Evolutionary conservation across 345 rosid species (phyloP), one percentile per base, ranked within the genome.

Genomic region (Clausena lansium): DNA sequence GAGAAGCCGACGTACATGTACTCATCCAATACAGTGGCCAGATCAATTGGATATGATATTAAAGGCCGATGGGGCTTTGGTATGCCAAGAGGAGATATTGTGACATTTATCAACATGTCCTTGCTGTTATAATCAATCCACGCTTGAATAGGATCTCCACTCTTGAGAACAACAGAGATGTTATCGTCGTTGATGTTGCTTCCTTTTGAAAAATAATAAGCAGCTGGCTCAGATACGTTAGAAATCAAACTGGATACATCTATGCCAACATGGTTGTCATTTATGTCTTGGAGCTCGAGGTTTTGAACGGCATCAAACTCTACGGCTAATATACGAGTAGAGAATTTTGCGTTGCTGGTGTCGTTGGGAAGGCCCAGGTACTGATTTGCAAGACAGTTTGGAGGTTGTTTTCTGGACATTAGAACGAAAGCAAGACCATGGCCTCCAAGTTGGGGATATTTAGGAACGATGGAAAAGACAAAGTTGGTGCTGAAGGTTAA

Each of bases 241-340:
- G 91, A 88, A 9, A 10, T 20, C 72, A 86, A 8, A 70, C 76
- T 76, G 58, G 79, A 55, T 17, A 88, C 35, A 66, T 86, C 87
- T 36, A 84, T 78, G 15, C 89, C 89, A 8, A 88, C 79, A 72
- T 88, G 91, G 58, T 86, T 88, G 25, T 86, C 89, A 77, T 86
- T 75, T 33, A 83, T 79, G 58, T 88, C 87, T 6, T 57, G 75
- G 25, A 86, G 73, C 38, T 85, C 88, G 32, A 73, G 67, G 28
- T 85, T 80, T 35, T 73, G 83, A 64, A 81, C 78, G 1, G 35
- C 9, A 54, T 88, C 84, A 64, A 88, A 85, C 63, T 84, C 89
- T 8, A 86, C 87, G 0, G 83, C 86, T 6, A 87, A 64, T 6
- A 85, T 54, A 41, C 50, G 85, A 35, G 76, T 81, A 10, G 83